Percentiles rank a stretch among this genome's conserved stretches.
Evolutionary conservation across 345 rosid genomes (phyloP).

Genomic region (Trapa incisa): DNA sequence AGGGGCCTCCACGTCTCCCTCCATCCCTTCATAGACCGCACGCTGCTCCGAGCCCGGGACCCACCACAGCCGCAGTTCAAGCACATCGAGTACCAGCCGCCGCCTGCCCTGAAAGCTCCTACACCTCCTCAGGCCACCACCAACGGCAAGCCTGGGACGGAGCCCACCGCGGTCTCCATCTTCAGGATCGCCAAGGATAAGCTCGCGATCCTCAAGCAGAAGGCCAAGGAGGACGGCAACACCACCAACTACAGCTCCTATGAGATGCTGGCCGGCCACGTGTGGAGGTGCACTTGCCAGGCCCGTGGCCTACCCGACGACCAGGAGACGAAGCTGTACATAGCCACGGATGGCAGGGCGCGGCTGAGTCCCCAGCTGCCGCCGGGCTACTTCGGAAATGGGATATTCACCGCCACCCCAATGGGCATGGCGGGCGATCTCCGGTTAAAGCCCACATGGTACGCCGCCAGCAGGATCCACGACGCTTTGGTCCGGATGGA

Average conservation of each 20-base stretch:
- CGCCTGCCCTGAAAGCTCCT: slow-evolving; percentile 51
- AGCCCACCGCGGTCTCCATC: slow-evolving; percentile 40
- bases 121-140: slow-evolving; percentile 7
- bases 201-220: slow-evolving; percentile 62
- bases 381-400: slow-evolving; percentile 86
- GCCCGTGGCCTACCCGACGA: slow-evolving; percentile 63
- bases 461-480: slow-evolving; percentile 61
- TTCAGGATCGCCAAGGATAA: slow-evolving; percentile 58
- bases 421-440: slow-evolving; percentile 58
- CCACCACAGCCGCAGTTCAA: slow-evolving; percentile 68
- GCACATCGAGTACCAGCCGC: slow-evolving; percentile 77
- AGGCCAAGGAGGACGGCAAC: slow-evolving; percentile 69
- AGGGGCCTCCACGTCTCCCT: slow-evolving; percentile 61
- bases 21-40: slow-evolving; percentile 79
- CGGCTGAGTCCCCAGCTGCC: slow-evolving; percentile 69
- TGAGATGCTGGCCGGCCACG: slow-evolving; percentile 88
- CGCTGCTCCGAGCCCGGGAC: slow-evolving; percentile 71
- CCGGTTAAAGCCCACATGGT: slow-evolving; percentile 71
- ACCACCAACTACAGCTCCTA: slow-evolving; percentile 62
- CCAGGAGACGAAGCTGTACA: slow-evolving; percentile 70
- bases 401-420: slow-evolving; percentile 85
- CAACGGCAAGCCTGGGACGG: slow-evolving; percentile 21
- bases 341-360: slow-evolving; percentile 84
- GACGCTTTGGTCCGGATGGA: slow-evolving; percentile 78
- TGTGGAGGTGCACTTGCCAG: slow-evolving; percentile 66